phyloP scores from a whole-genome alignment of 192 early-diverging fungal species.

The Endogone sp. region DNA sequence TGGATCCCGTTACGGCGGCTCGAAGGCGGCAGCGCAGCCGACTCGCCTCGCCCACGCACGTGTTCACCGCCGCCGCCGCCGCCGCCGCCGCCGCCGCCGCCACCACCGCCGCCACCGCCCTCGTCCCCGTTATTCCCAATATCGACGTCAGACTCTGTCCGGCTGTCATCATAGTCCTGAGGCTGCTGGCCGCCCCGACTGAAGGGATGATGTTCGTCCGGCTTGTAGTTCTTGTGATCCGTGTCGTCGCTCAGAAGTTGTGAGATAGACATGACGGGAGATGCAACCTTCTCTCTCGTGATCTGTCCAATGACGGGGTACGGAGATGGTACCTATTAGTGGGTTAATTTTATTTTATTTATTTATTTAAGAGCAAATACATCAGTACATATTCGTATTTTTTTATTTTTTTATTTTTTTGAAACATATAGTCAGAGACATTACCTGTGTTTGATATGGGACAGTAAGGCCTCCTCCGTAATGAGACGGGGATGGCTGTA shows the following conservation, averaged over 20 bases:
- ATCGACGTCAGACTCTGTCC: not conserved
- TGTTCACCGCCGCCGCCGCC: not conserved
- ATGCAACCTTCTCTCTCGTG: not conserved
- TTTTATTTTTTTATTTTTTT: too few relatives aligned
- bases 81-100: not conserved
- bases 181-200: not conserved
- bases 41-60: not conserved
- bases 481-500: not conserved
- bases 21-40: not conserved
- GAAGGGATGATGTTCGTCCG: not conserved
- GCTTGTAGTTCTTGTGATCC: not conserved
- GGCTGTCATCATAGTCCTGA: not conserved
- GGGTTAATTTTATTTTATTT: too few relatives aligned
- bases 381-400: too few relatives aligned
- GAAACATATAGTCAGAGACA: too few relatives aligned
- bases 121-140: not conserved
- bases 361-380: too few relatives aligned
- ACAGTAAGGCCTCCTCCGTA: not conserved
- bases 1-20: constrained; percentile 18
- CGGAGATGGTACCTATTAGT: not conserved
- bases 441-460: not conserved
- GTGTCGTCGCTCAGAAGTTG: constrained; percentile 17
- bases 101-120: too few relatives aligned
- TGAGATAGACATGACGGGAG: constrained; percentile 26
- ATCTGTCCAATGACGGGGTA: not conserved